Conservation (phyloP, 1,139 yeast genomes). For the Taphrina wiesneri region DNA sequence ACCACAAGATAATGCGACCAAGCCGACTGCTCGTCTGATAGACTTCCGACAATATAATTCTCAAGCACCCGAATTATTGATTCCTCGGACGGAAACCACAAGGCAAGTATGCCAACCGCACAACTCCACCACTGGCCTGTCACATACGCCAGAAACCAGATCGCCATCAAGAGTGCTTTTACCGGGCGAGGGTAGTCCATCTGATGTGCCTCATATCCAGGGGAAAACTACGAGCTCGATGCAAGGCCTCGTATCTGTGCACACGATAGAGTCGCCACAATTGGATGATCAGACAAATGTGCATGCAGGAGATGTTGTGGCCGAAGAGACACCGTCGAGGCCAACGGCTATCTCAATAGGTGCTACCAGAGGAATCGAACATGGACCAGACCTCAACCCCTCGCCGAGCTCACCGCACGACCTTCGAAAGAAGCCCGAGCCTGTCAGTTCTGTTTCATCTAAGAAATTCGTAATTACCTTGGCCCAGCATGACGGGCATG, state of each 20-base stretch:
- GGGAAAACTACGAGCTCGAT: neutral
- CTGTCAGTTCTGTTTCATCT: neutral
- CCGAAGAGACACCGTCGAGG: neutral
- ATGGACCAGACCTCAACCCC: neutral
- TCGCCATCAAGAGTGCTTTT: neutral
- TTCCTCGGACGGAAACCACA: neutral
- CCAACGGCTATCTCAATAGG: no score
- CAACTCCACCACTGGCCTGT: neutral
- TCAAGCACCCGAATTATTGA: neutral
- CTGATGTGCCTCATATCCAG: neutral
- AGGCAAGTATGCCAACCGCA: neutral
- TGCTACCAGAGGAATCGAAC: neutral
- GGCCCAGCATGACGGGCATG: neutral
- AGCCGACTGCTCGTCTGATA: conserved; percentile 14
- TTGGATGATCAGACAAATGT: neutral
- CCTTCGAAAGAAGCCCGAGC: neutral
- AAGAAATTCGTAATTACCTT: no score
- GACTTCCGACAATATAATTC: conserved; percentile 9
- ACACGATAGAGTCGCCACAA: neutral
- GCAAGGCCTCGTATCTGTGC: neutral
- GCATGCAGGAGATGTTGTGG: neutral
- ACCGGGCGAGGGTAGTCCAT: neutral
- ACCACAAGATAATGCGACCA: neutral
- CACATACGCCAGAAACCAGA: neutral
- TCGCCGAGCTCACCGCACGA: neutral